Evolutionary conservation across 495 filamentous ascomycete genomes (phyloP), one percentile per base, ranked within the genome.

Genomic region (Aspergillus bridgeri): DNA sequence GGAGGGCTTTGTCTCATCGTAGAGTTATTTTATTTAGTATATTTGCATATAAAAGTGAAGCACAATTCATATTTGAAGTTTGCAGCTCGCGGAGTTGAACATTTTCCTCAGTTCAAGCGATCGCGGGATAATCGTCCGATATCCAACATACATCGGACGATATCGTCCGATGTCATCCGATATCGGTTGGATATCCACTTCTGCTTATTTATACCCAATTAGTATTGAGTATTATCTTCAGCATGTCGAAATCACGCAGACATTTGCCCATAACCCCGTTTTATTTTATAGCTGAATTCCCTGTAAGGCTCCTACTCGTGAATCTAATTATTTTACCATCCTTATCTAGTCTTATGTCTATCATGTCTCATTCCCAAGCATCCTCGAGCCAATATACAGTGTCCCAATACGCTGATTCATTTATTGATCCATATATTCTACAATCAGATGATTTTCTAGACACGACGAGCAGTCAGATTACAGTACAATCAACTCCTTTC

Each of bases 361-460:
- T 50, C 15, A 50, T 57, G 46, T 48, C 54, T 33, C 8, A 57
- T 33, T 57, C 20, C 17, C 17, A 49, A 57, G 48, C 15, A 20
- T 48, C 18, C 23, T 21, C 19, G 19, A 48, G 45, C 23, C n/a
- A 48, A 48, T 48, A 48, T 48, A 48, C 8, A 23, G 53, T 33
- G 33, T 56, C 43, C n/a, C 6, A 21, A 13, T 57, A 33, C 19
- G 8, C 27, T 6, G 18, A 57, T 42, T 29, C n/a, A 9, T 57
- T 57, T 21, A 42, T 43, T 43, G 24, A 57, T 49, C 18, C 45
- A 42, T 46, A 57, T 33, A 43, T 50, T 42, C 54, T 50, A 20
- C 46, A 51, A 38, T 51, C 54, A 49, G 54, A 57, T 42, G 24
- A 51, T 50, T 51, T 50, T n/a, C 20, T 47, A 38, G n/a, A 48